These are phyloP conservation scores for Linnemannia elongata DNA, from an alignment of 192 early-diverging fungal genomes.

Conservation along the genomic window DNA sequence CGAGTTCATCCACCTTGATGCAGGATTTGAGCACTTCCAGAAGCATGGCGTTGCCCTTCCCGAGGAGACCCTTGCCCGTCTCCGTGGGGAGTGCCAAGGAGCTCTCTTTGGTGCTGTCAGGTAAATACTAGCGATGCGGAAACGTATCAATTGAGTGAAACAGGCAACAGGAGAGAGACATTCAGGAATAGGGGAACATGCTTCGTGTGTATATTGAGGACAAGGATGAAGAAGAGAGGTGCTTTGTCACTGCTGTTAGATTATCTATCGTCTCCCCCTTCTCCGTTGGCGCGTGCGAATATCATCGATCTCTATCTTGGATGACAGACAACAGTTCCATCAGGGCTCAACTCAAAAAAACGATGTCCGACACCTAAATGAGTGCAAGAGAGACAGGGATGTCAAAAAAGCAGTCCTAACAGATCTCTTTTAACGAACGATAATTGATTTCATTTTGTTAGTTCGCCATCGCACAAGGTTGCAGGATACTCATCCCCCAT, in stretches of 20 bases:
- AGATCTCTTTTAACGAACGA: not conserved
- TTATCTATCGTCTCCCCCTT: not conserved
- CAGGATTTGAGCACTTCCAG: slow-evolving; percentile 97
- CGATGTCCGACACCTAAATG: not conserved
- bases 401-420: slow-evolving; percentile 47
- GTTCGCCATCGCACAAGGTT: slow-evolving; percentile 98
- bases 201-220: too few species aligned
- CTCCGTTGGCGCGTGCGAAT: not conserved
- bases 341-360: not conserved
- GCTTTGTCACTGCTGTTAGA: not conserved
- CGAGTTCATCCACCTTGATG: slow-evolving; percentile 88
- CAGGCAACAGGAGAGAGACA: not conserved
- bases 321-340: not conserved
- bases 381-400: not conserved
- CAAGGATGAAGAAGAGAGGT: too few species aligned
- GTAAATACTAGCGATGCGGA: slow-evolving; percentile 49
- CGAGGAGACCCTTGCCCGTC: slow-evolving; percentile 82
- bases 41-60: slow-evolving; percentile 94
- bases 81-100: slow-evolving; percentile 89
- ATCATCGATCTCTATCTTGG: not conserved
- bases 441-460: slow-evolving; percentile 33
- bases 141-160: not conserved
- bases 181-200: not conserved
- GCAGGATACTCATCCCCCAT: slow-evolving; percentile 98
- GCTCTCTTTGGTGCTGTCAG: slow-evolving; percentile 97